Evolutionary conservation across 352 stramenopile species (phyloP).

Genomic region (Blastocystis sp.): DNA sequence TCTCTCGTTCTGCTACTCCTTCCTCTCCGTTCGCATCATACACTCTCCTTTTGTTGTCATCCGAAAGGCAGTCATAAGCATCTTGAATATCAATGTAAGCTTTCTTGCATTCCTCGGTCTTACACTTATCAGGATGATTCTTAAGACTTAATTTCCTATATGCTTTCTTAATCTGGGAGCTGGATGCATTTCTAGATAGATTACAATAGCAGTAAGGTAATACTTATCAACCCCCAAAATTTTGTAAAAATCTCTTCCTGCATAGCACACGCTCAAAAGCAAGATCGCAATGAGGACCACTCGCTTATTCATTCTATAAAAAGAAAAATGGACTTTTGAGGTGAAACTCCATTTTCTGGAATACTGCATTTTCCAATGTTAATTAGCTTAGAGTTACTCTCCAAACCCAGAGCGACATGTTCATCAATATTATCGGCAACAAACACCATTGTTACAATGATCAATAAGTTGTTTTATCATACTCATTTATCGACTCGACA

Average conservation of each 20-base stretch:
- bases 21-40: conserved; percentile 60
- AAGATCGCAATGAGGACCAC: conserved; percentile 5
- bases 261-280: conserved; percentile 13
- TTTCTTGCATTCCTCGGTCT: conserved; percentile 67
- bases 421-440: not conserved
- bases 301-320: conserved; percentile 9
- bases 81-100: conserved; percentile 54
- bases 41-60: conserved; percentile 54
- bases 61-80: conserved; percentile 48
- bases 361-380: not conserved
- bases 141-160: conserved; percentile 89
- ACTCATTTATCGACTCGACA: not conserved
- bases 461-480: not conserved
- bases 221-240: conserved; percentile 60
- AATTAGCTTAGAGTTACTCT: not conserved
- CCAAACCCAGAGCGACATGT: too few relatives aligned
- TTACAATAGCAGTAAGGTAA: not conserved
- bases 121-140: conserved; percentile 89
- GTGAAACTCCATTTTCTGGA: not conserved
- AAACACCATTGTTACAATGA: not conserved
- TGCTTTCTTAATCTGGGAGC: conserved; percentile 79
- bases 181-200: conserved; percentile 21
- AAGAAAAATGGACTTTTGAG: not conserved
- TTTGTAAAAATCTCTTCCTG: conserved; percentile 57
- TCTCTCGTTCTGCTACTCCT: conserved; percentile 56